Percentiles rank a stretch among this genome's conserved stretches.
Evolutionary conservation across 2,329 filamentous ascomycete species (phyloP).

Genomic region (Cladosporium sp.): DNA sequence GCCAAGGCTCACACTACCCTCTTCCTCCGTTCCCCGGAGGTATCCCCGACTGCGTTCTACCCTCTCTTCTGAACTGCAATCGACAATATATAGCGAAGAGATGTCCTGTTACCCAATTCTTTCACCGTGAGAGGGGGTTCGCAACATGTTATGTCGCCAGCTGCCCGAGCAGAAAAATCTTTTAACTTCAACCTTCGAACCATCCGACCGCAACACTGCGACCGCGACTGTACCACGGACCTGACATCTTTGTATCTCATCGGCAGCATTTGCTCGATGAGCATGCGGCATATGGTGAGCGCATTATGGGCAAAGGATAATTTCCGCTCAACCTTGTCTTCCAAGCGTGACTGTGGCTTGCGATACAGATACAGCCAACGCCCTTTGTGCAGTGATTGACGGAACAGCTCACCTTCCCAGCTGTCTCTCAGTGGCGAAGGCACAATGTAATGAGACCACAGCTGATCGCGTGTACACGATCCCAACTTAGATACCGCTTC

Average conservation of each 20-base stretch:
- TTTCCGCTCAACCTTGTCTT: neutral
- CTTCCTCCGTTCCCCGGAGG: neutral
- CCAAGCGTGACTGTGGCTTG: neutral
- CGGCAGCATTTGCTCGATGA: neutral
- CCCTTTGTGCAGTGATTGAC: neutral
- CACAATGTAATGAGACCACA: neutral
- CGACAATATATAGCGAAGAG: neutral
- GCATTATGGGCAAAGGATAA: neutral
- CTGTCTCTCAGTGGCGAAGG: neutral
- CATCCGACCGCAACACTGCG: neutral
- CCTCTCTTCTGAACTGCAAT: neutral
- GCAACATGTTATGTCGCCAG: neutral
- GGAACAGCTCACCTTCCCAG: neutral
- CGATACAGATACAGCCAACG: neutral
- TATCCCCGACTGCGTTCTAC: neutral
- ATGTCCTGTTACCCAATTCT: neutral
- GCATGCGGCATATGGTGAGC: neutral
- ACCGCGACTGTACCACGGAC: neutral
- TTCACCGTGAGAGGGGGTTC: neutral
- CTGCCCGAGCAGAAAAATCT: neutral
- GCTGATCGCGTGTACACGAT: neutral
- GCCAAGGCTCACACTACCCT: neutral
- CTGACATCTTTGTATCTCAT: neutral
- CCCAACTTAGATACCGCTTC: neutral
- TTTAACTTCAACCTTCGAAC: neutral